Conservation (phyloP, 2,329 filamentous ascomycete species). For the Tolypocladium cylindrosporum region DNA sequence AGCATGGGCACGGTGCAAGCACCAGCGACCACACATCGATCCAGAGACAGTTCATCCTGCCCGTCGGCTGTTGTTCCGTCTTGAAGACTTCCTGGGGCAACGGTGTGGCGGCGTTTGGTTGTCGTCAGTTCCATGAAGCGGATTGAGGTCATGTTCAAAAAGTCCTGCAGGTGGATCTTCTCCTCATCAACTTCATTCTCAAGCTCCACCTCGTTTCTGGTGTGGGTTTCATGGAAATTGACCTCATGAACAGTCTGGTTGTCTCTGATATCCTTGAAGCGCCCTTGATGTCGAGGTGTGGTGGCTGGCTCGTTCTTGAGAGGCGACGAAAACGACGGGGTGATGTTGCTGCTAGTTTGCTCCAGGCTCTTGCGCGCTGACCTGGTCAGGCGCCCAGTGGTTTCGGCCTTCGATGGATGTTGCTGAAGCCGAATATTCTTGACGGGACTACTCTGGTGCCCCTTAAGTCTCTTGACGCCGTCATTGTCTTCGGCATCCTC, state of each 20-base stretch:
- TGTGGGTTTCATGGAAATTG: constrained; percentile 30
- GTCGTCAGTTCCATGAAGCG: constrained; percentile 98
- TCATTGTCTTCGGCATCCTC: constrained; percentile 50
- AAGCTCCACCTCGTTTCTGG: constrained; percentile 30
- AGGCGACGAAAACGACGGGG: constrained; percentile 36
- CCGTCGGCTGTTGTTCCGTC: constrained; percentile 29
- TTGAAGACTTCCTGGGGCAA: constrained; percentile 43
- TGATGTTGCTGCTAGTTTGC: constrained; percentile 29
- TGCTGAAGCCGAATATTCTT: constrained; percentile 64
- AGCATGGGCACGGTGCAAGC: constrained; percentile 89
- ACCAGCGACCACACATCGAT: constrained; percentile 76
- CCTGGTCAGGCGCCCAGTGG: constrained; percentile 47
- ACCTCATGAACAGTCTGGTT: constrained; percentile 34
- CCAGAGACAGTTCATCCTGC: constrained; percentile 50
- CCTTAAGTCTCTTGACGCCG: constrained; percentile 59
- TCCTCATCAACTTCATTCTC: constrained; percentile 42
- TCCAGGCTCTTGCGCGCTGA: constrained; percentile 38
- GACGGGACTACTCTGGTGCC: constrained; percentile 64
- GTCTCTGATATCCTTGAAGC: constrained; percentile 44
- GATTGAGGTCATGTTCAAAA: constrained; percentile 90
- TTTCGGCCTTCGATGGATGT: constrained; percentile 58
- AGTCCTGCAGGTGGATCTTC: constrained; percentile 77
- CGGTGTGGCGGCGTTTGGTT: constrained; percentile 82
- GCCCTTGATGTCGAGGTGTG: constrained; percentile 46
- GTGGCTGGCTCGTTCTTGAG: constrained; percentile 30